Base-by-base conservation (phyloP, 2,329 filamentous ascomycete species). In the Lizonia empirigonia region DNA sequence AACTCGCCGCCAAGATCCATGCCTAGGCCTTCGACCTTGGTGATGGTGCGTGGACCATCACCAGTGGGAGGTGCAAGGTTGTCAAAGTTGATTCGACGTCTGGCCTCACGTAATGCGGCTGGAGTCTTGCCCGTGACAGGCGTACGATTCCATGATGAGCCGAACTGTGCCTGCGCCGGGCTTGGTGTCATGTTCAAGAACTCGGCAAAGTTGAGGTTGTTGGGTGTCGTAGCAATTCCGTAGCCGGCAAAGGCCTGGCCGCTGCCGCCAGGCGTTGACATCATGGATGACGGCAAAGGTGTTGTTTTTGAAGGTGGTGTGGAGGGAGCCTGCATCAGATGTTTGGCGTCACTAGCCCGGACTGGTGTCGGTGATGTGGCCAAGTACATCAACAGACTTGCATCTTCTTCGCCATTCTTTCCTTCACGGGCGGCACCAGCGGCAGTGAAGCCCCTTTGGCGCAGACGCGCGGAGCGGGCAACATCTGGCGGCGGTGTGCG, bases 121-220 rank as follows among this genome's bases (percentile, higher is more conserved):
- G 91, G 91, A 0, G 91, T 96, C 71, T 88, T 90, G 15, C 71
- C 69, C 7, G 77, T 76, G 13, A 76, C 77, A 15, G 84, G 84
- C 26, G 84, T 86, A 24, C 82, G 78, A 24, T 76, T 77, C 89
- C 91, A 97, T 8, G 86, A 83, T 19, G 50, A 48, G 34, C 44
- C 50, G 62, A 86, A 90, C 23, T 58, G 56, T 22, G 65, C 58
- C 76, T 97, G 94, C 20, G 91, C 94, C 16, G 94, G 94, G 68
- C 91, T 96, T 0, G 94, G 94, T 6, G 94, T 96, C 71, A 97
- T 93, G 75, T 97, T 97, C 70, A 97, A 88, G 75, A 96, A 99
- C 70, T 99, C 94, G 44, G 91, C 85, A 76, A 97, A 96, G 77
- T 97, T 95, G 74, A 97, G 95, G 38, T 80, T 84, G 68, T 92